These are phyloP conservation scores for Lipomyces chichibuensis DNA, from an alignment of 805 yeast genomes.

Conservation along the genomic window DNA sequence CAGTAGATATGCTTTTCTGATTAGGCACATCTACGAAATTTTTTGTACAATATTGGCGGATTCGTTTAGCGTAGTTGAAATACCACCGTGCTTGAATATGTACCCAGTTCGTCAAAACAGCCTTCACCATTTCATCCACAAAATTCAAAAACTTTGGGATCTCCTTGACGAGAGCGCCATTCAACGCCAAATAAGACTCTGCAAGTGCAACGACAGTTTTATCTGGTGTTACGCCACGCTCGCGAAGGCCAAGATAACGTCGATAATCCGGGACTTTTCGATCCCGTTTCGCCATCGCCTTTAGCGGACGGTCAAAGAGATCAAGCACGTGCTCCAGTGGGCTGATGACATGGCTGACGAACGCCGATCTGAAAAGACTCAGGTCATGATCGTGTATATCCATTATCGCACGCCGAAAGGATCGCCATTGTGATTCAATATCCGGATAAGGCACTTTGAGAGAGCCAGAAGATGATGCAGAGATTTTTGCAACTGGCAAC, in stretches of 20 bases:
- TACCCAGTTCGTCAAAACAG: constrained; percentile 23
- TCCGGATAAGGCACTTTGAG: constrained; percentile 3
- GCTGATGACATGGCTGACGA: constrained; percentile 19
- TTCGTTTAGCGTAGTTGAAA: constrained; percentile 7
- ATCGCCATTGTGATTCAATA: neutral
- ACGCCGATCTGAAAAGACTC: constrained; percentile 16
- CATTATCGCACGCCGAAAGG: constrained; percentile 11
- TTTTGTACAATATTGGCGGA: constrained; percentile 8
- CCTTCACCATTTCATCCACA: constrained; percentile 20
- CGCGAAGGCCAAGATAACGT: constrained; percentile 13
- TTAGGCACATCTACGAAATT: neutral
- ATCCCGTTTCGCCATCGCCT: constrained; percentile 25
- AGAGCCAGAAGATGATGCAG: constrained; percentile 6
- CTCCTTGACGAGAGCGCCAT: constrained; percentile 16
- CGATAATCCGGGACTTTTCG: constrained; percentile 20
- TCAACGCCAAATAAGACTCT: constrained; percentile 15
- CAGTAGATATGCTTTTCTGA: constrained; percentile 1
- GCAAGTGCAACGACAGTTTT: constrained; percentile 5
- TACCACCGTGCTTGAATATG: constrained; percentile 25
- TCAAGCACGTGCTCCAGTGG: constrained; percentile 25
- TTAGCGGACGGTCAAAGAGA: constrained; percentile 21
- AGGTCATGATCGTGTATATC: constrained; percentile 21
- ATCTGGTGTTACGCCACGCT: constrained; percentile 21
- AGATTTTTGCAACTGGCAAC: constrained; percentile 1
- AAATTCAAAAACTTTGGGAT: constrained; percentile 20